Conservation (phyloP, 768 basidiomycete genomes). For the Gyrodon lividus region DNA sequence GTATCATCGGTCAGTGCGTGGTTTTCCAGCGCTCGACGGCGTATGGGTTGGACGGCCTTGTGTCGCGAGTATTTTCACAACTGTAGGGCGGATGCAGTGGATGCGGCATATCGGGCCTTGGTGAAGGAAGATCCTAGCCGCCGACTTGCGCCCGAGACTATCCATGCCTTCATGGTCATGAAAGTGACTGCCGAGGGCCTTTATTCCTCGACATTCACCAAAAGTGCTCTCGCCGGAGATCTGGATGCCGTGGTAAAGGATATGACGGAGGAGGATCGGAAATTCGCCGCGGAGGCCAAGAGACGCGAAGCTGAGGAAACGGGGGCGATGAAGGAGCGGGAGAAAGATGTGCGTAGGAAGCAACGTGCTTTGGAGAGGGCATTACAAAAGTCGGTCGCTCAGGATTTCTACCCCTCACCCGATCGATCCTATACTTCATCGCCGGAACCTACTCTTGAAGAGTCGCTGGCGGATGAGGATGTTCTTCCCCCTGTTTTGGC, state of each 20-base stretch:
- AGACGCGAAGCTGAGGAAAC: slow-evolving; percentile 9
- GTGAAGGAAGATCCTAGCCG: slow-evolving; percentile 4
- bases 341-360: not conserved
- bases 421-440: slow-evolving; percentile 3
- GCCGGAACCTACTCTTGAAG: slow-evolving; percentile 10
- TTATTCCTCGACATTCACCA: slow-evolving; percentile 26
- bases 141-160: slow-evolving; percentile 8
- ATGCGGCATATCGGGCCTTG: slow-evolving; percentile 28
- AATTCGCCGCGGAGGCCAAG: slow-evolving; percentile 4
- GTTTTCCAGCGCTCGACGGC: slow-evolving; percentile 42
- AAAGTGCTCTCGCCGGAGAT: slow-evolving; percentile 30
- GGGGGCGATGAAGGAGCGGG: slow-evolving; percentile 3
- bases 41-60: slow-evolving; percentile 52
- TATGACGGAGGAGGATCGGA: slow-evolving; percentile 14
- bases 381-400: not conserved
- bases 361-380: slow-evolving; percentile 2
- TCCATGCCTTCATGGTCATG: slow-evolving; percentile 29
- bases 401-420: slow-evolving; percentile 19
- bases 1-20: slow-evolving; percentile 3
- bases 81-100: slow-evolving; percentile 20
- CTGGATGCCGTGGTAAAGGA: slow-evolving; percentile 32
- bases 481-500: slow-evolving; percentile 10
- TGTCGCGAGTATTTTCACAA: slow-evolving; percentile 31
- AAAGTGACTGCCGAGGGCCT: slow-evolving; percentile 28
- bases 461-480: slow-evolving; percentile 9